Percentiles rank a stretch among this genome's conserved stretches.
These are phyloP conservation scores for Blastobotrys serpentis DNA, from an alignment of 1,139 yeast species.

Conservation along the genomic window DNA sequence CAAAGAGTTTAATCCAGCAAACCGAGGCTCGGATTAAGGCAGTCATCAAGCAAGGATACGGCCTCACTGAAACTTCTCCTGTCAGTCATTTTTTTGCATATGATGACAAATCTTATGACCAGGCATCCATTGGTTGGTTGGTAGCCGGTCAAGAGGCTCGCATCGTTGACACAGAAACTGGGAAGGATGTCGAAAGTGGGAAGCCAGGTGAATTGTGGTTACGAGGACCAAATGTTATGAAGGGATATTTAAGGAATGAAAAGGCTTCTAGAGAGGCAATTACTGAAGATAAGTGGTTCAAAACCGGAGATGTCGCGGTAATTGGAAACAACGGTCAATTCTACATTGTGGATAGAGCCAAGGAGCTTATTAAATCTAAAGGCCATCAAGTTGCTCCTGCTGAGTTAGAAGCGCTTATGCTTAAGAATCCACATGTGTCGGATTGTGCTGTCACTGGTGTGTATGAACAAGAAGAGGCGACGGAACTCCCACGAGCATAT, in stretches of 20 bases:
- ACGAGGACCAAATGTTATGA: slow-evolving; percentile 69
- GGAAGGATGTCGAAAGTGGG: slow-evolving; percentile 49
- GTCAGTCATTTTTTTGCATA: slow-evolving; percentile 29
- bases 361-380: slow-evolving; percentile 78
- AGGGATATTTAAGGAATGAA: slow-evolving; percentile 57
- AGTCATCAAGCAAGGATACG: slow-evolving; percentile 62
- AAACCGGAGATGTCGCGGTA: slow-evolving; percentile 74
- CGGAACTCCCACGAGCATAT: slow-evolving; percentile 42
- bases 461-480: slow-evolving; percentile 34
- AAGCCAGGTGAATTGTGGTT: slow-evolving; percentile 60
- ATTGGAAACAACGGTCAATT: slow-evolving; percentile 55
- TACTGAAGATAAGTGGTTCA: slow-evolving; percentile 69
- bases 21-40: slow-evolving; percentile 28
- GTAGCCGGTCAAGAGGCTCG: slow-evolving; percentile 45
- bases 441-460: slow-evolving; percentile 42
- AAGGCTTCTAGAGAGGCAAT: slow-evolving; percentile 52
- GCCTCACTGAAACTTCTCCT: slow-evolving; percentile 54
- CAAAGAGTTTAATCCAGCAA: slow-evolving; percentile 30
- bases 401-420: slow-evolving; percentile 64
- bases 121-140: slow-evolving; percentile 49
- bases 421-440: slow-evolving; percentile 43
- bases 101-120: slow-evolving; percentile 24
- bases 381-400: slow-evolving; percentile 86
- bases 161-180: slow-evolving; percentile 43
- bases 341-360: slow-evolving; percentile 68